phyloP scores from a whole-genome alignment of 2,329 filamentous ascomycete species.

The Akanthomyces muscarius region DNA sequence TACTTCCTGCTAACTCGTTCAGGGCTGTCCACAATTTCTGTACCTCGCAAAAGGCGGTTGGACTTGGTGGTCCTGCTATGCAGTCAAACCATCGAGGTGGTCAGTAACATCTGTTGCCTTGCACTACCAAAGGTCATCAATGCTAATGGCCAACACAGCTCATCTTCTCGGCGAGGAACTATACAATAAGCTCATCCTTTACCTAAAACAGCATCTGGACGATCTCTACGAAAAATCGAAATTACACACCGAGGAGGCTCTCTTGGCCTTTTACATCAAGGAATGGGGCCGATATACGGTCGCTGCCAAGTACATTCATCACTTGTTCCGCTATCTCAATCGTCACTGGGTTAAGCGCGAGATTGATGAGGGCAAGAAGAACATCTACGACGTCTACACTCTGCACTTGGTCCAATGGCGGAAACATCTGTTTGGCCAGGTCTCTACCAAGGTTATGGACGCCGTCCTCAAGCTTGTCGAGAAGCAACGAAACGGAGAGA shows the following conservation, averaged over 20 bases:
- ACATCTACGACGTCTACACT: conserved; percentile 97
- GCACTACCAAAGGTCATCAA: not conserved
- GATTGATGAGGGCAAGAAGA: conserved; percentile 98
- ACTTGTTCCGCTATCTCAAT: conserved; percentile 93
- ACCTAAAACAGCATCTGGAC: conserved; percentile 74
- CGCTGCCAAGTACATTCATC: conserved; percentile 95
- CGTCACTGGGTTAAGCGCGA: conserved; percentile 98
- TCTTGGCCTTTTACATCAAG: conserved; percentile 88
- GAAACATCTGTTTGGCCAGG: conserved; percentile 78
- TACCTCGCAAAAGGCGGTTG: conserved; percentile 90
- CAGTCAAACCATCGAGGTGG: conserved; percentile 56
- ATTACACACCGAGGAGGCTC: conserved; percentile 80
- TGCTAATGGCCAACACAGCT: conserved; percentile 46
- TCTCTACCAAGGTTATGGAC: conserved; percentile 87
- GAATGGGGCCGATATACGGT: conserved; percentile 96
- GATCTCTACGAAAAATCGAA: conserved; percentile 68
- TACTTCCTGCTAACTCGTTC: conserved; percentile 33
- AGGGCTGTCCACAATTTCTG: conserved; percentile 98
- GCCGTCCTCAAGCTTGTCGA: conserved; percentile 93
- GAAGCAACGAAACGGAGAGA: conserved; percentile 95
- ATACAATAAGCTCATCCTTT: conserved; percentile 85
- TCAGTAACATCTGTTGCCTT: conserved; percentile 30
- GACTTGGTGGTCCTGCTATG: conserved; percentile 44
- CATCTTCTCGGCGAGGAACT: conserved; percentile 94
- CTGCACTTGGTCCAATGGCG: conserved; percentile 95